A percentile compares a stretch with the other conserved stretches of the same genome.
Evolutionary conservation across 371 early-diverging fungal species (phyloP).

Genomic region (Circinella umbellata): DNA sequence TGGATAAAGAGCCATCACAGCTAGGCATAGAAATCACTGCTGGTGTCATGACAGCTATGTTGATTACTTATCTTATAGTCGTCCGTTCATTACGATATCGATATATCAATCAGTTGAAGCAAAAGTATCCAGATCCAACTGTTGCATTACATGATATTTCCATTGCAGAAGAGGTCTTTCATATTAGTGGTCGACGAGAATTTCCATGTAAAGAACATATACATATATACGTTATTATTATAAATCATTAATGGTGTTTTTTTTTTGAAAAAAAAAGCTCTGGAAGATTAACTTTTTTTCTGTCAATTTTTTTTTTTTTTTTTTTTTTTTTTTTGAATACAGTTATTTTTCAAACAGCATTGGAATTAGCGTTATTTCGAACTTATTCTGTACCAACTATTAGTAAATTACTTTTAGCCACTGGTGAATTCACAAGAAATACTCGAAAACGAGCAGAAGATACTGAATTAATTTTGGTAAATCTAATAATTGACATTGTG

Average conservation of each 20-base stretch:
- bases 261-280: too few relatives aligned
- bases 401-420: slow-evolving; percentile 49
- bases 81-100: slow-evolving; percentile 44
- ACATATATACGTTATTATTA: too few relatives aligned
- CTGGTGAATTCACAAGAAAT: slow-evolving; percentile 43
- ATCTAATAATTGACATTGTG: neutral
- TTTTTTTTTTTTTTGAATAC: neutral
- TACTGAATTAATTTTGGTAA: slow-evolving; percentile 45
- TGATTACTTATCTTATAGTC: slow-evolving; percentile 31
- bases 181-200: slow-evolving; percentile 34
- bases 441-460: slow-evolving; percentile 54
- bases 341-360: slow-evolving; percentile 13
- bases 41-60: neutral
- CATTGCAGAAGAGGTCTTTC: slow-evolving; percentile 48
- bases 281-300: neutral
- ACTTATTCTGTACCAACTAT: slow-evolving; percentile 57
- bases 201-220: slow-evolving; percentile 35
- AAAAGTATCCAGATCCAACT: slow-evolving; percentile 56
- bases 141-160: slow-evolving; percentile 37
- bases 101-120: slow-evolving; percentile 31
- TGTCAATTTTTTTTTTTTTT: neutral
- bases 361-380: slow-evolving; percentile 56
- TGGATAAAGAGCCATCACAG: neutral
- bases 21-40: neutral
- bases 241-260: neutral